Base-by-base conservation (phyloP, 78 protist genomes). In the Dictyostelium citrinum region DNA sequence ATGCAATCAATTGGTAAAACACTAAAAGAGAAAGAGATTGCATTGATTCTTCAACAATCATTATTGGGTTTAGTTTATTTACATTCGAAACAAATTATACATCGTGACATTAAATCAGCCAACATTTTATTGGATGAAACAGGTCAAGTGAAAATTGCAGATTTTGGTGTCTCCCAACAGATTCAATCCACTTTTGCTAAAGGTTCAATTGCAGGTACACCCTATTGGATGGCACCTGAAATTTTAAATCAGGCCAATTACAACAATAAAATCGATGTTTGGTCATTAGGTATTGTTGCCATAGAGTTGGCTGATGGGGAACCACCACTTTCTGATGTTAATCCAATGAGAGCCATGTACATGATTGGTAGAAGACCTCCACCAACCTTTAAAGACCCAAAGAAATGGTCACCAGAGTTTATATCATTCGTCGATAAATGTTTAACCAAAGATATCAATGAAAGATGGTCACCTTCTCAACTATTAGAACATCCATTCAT, bases 161-260 rank as follows among this genome's bases (percentile, higher is more conserved):
- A 98, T 70, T 98, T 98, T 80, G 99, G 99, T 24, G 99, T 98
- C 2, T 83, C 96, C 0, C 97, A 97, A 20, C 97, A 97, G 41
- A 75, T 97, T 10, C 22, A 76, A 29, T 78, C 92, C 2, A 91
- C 93, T 0, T 88, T 84, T 68, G 70, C 90, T 5, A 91, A 91
- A 10, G 95, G 91, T 55, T 83, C 95, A 12, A 91, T 91, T 8
- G 85, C 85, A 24, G 95, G 95, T 29, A 75, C 95, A 22, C 95
- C 95, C 12, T 92, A 94, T 76, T 97, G 98, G 98, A 97, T 97
- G 99, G 99, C 99, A 7, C 99, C 99, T 3, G 99, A 97, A 49
- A 94, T 98, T 16, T 68, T 98, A 72, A 92, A 95, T 20, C 93
- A 91, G 76, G 22, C 37, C 14, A 43, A 61, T 0, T 91, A 96